These are phyloP conservation scores for Juglanconis juglandina DNA, from an alignment of 2,329 filamentous ascomycete species.

Conservation along the genomic window DNA sequence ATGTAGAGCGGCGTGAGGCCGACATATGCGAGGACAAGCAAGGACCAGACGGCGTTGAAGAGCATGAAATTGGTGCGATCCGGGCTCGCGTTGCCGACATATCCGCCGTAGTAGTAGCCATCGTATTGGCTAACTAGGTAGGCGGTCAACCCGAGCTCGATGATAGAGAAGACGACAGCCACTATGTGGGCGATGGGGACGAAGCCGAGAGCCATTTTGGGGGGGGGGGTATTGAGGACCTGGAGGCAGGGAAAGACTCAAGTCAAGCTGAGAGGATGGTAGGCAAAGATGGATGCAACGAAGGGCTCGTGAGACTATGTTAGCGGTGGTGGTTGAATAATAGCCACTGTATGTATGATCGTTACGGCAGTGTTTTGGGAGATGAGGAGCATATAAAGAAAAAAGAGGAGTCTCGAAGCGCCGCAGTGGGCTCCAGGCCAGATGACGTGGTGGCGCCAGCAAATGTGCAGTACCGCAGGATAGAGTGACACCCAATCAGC, in stretches of 20 bases:
- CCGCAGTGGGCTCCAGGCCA: neutral
- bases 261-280: neutral
- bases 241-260: neutral
- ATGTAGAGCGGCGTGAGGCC: slow-evolving; percentile 63
- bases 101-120: slow-evolving; percentile 22
- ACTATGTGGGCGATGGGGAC: slow-evolving; percentile 62
- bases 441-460: neutral
- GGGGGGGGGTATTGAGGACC: neutral
- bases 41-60: slow-evolving; percentile 74
- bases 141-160: slow-evolving; percentile 71
- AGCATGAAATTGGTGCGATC: slow-evolving; percentile 71
- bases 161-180: slow-evolving; percentile 66
- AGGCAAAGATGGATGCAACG: neutral
- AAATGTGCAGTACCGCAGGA: neutral
- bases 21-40: slow-evolving; percentile 69
- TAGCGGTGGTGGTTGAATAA: neutral
- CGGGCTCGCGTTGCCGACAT: slow-evolving; percentile 36
- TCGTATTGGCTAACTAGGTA: slow-evolving; percentile 56
- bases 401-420: neutral
- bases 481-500: neutral
- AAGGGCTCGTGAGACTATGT: neutral
- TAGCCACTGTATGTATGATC: too few species aligned
- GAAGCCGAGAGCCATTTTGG: slow-evolving; percentile 49
- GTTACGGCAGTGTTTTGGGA: neutral
- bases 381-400: neutral